Conservation (phyloP, 768 basidiomycete species). For the Russula sp. region DNA sequence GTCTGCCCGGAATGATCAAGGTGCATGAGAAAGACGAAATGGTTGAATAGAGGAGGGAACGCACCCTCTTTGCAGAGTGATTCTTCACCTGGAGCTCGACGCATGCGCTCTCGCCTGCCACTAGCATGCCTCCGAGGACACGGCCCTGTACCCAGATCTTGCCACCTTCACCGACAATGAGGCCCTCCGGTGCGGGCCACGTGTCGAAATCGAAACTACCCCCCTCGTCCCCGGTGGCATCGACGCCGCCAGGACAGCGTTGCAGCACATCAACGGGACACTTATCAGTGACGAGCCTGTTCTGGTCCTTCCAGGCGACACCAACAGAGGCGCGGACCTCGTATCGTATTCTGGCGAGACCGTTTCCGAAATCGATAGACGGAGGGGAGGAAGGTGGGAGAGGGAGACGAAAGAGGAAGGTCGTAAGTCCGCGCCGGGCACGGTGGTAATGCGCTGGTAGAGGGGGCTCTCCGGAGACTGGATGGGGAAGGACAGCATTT, state of each 20-base stretch:
- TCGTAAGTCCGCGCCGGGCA: conserved; percentile 72
- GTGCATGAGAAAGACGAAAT: background rate
- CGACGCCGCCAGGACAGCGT: conserved; percentile 17
- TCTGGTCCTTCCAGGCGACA: conserved; percentile 74
- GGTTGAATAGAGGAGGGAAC: conserved; percentile 5
- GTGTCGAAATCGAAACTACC: conserved; percentile 31
- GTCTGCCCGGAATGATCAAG: conserved; percentile 48
- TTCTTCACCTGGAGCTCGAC: conserved; percentile 80
- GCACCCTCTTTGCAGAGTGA: conserved; percentile 74
- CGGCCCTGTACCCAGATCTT: conserved; percentile 75
- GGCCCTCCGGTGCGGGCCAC: conserved; percentile 50
- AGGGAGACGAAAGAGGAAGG: conserved; percentile 78
- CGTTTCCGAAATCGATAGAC: conserved; percentile 66
- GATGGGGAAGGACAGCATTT: conserved; percentile 71
- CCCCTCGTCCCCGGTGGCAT: conserved; percentile 33
- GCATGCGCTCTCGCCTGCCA: conserved; percentile 68
- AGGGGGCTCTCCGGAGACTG: conserved; percentile 53
- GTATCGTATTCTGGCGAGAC: conserved; percentile 66
- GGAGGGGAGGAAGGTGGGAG: conserved; percentile 65
- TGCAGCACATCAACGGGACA: conserved; percentile 66
- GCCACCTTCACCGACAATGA: conserved; percentile 71
- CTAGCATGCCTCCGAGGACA: conserved; percentile 57
- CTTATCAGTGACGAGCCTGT: conserved; percentile 60
- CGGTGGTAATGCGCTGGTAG: conserved; percentile 65
- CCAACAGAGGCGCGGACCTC: conserved; percentile 70